Evolutionary conservation across 176 grass and related monocot species (phyloP).

Genomic region (Olyra latifolia): DNA sequence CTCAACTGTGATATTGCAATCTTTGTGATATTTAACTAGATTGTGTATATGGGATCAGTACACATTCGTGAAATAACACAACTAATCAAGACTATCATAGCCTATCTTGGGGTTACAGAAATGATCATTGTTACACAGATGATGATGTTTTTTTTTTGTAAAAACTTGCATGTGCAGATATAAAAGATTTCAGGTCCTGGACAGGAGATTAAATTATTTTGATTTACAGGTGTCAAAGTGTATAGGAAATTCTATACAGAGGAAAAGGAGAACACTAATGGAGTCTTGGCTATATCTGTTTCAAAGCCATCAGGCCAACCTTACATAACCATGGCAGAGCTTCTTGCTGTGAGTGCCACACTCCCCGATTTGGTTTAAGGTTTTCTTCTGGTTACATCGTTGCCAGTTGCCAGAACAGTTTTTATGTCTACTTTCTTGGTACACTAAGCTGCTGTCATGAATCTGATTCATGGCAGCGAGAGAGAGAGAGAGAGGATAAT

Average conservation of each 20-base stretch:
- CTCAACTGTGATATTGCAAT: neutral
- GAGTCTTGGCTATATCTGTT: slow-evolving; percentile 84
- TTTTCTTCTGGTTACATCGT: slow-evolving; percentile 11
- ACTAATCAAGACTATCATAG: neutral
- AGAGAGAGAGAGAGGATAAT: too few relatives aligned
- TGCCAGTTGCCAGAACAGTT: neutral
- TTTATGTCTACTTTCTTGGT: neutral
- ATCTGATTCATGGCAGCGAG: neutral
- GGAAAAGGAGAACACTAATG: slow-evolving; percentile 64
- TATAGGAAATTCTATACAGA: slow-evolving; percentile 85
- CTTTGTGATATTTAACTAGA: neutral
- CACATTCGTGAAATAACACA: neutral
- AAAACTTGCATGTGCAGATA: neutral
- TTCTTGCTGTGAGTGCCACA: slow-evolving; percentile 63
- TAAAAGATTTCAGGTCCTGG: neutral
- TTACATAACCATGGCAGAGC: slow-evolving; percentile 57
- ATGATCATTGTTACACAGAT: slow-evolving; percentile 7
- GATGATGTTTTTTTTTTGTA: neutral
- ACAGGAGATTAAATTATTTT: slow-evolving; percentile 22
- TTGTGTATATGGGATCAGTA: neutral
- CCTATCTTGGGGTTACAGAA: neutral
- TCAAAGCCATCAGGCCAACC: slow-evolving; percentile 61
- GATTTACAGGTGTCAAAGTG: slow-evolving; percentile 64
- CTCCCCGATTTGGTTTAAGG: neutral
- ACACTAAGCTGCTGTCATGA: neutral